Evolutionary conservation across 2,329 filamentous ascomycete species (phyloP).

Genomic region (Cercospora sojina): DNA sequence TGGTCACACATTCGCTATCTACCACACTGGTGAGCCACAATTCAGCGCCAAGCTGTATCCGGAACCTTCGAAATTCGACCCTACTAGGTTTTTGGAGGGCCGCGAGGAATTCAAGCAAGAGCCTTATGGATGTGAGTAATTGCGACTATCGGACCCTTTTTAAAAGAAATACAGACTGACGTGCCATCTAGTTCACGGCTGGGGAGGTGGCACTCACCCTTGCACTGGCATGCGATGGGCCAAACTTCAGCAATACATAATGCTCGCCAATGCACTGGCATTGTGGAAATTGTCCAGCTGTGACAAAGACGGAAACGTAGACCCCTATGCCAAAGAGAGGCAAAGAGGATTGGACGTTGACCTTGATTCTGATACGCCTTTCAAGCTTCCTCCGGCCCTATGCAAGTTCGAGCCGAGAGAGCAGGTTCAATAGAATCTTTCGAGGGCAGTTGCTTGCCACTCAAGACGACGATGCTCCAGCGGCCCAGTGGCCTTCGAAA

Average conservation of each 20-base stretch:
- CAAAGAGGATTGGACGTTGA: not conserved
- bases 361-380: not conserved
- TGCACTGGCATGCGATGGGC: conserved; percentile 47
- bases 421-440: not conserved
- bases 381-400: not conserved
- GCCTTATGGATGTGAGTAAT: conserved; percentile 22
- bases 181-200: conserved; percentile 10
- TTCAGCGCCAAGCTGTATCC: conserved; percentile 29
- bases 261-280: conserved; percentile 39
- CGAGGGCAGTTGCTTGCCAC: not conserved
- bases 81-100: conserved; percentile 15
- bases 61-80: conserved; percentile 24
- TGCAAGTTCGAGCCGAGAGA: not conserved
- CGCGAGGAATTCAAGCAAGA: conserved; percentile 25
- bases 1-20: conserved; percentile 23
- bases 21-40: conserved; percentile 31
- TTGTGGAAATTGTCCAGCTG: conserved; percentile 12
- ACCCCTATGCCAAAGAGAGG: not conserved
- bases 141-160: no score
- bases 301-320: conserved; percentile 5
- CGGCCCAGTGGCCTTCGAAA: not conserved
- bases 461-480: not conserved
- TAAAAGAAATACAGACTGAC: no score
- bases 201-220: conserved; percentile 42
- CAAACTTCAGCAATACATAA: conserved; percentile 51